phyloP scores from a whole-genome alignment of 306 rosid species.

The Quercus robur region DNA sequence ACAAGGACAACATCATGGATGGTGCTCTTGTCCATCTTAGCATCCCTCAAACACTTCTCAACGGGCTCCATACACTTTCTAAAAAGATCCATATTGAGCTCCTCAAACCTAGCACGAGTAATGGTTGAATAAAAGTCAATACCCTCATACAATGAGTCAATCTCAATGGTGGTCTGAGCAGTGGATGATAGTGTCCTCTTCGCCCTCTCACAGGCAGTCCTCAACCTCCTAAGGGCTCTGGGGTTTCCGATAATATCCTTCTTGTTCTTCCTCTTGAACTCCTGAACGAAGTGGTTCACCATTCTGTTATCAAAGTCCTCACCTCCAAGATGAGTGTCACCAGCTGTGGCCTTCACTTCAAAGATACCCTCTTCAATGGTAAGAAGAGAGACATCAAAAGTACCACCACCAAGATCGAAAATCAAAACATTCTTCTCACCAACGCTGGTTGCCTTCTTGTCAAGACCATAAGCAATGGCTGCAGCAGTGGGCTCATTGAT shows the following conservation, averaged over 20 bases:
- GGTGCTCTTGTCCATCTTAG: constrained; percentile 63
- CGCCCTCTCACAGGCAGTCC: constrained; percentile 67
- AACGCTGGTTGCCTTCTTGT: constrained; percentile 48
- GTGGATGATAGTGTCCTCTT: constrained; percentile 71
- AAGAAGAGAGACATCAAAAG: constrained; percentile 71
- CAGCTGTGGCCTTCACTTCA: constrained; percentile 76
- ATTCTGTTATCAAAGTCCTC: constrained; percentile 70
- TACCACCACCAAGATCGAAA: constrained; percentile 69
- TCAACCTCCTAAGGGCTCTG: constrained; percentile 55
- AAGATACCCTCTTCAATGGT: constrained; percentile 79
- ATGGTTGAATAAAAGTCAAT: constrained; percentile 60
- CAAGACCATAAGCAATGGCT: constrained; percentile 72
- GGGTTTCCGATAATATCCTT: constrained; percentile 61
- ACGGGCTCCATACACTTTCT: constrained; percentile 76
- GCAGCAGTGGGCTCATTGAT: constrained; percentile 78
- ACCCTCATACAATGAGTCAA: constrained; percentile 59
- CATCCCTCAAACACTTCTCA: constrained; percentile 67
- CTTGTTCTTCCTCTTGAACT: constrained; percentile 65
- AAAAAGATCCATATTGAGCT: constrained; percentile 69
- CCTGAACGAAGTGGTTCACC: constrained; percentile 72
- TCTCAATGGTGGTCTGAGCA: constrained; percentile 71
- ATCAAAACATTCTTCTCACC: constrained; percentile 72
- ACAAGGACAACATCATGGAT: constrained; percentile 64
- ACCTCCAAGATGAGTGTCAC: constrained; percentile 75
- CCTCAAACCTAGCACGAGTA: constrained; percentile 69